Evolutionary conservation across 768 basidiomycete genomes (phyloP), one percentile per base, ranked within the genome.

Genomic region (Pleurotus sapidus): DNA sequence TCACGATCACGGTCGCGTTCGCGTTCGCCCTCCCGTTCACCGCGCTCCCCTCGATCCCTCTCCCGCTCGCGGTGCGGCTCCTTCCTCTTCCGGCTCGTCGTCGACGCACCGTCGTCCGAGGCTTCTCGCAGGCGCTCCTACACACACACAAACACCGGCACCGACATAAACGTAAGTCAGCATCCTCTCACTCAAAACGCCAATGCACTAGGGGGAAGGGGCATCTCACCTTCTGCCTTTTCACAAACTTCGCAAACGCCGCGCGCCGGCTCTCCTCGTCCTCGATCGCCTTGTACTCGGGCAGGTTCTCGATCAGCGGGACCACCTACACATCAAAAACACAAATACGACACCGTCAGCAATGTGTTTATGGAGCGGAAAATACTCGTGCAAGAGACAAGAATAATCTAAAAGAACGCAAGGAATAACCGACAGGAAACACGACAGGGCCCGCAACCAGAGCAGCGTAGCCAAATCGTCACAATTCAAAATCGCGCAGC

Each of bases 191-290:
- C 27, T 7, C 6, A 30, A 30, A 30, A 30, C 2, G 9, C 30
- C 30, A 11, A 34, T 11, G 9, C 2, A 34, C 11, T 7, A 34
- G 11, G 11, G 46, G 9, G 9, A 34, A 18, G 24, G 68, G 30
- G 24, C 39, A 56, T 58, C 70, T 30, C 49, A 91, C 93, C 82
- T 94, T 97, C 67, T 97, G 94, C 57, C 96, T 76, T 70, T 90
- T 92, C 51, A 95, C 78, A 68, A 87, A 96, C 72, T 95, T 98
- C 15, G 82, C 72, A 69, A 93, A 98, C 1, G 95, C 95, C 4
- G 82, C 78, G 27, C 85, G 84, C 45, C 93, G 76, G 15, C 84
- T 81, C 59, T 94, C 91, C n/a, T 95, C 94, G 48, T 93, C 92
- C 46, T 93, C 89, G 14, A 98, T 71, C 15, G 88, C 93, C 63